These are phyloP conservation scores for Penicillium argentinense DNA, from an alignment of 495 filamentous ascomycete species.

Conservation along the genomic window DNA sequence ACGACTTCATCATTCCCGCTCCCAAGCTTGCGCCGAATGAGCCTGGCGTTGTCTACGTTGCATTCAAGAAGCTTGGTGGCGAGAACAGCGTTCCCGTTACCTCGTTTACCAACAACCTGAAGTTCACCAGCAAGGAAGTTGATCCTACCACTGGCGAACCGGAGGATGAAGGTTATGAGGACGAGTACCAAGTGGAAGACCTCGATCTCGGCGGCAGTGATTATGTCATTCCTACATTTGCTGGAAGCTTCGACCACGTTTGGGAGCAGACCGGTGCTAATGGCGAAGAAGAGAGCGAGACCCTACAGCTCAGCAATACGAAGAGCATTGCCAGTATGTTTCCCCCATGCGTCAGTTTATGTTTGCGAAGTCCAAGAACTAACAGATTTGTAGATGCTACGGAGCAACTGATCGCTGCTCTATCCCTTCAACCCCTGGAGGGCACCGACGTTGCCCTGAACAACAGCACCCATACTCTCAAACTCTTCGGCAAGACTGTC, in stretches of 20 bases:
- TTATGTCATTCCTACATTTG: slow-evolving; percentile 90
- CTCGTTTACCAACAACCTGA: slow-evolving; percentile 88
- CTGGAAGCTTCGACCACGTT: slow-evolving; percentile 92
- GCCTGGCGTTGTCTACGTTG: slow-evolving; percentile 90
- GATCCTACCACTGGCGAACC: slow-evolving; percentile 92
- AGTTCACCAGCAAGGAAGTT: slow-evolving; percentile 97
- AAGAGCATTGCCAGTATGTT: slow-evolving; percentile 90
- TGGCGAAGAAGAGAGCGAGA: slow-evolving; percentile 89
- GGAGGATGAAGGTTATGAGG: slow-evolving; percentile 89
- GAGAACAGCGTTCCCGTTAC: slow-evolving; percentile 67
- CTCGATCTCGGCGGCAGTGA: slow-evolving; percentile 89
- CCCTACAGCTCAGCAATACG: slow-evolving; percentile 80
- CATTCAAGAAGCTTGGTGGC: slow-evolving; percentile 79
- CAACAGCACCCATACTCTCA: slow-evolving; percentile 88
- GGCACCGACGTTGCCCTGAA: slow-evolving; percentile 87
- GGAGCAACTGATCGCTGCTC: slow-evolving; percentile 79
- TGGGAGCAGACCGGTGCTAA: slow-evolving; percentile 92
- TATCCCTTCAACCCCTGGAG: slow-evolving; percentile 91
- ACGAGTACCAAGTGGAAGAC: slow-evolving; percentile 96
- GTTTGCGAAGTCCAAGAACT: slow-evolving; percentile 18
- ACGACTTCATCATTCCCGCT: slow-evolving; percentile 91
- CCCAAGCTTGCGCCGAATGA: slow-evolving; percentile 77
- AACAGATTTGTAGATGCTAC: slow-evolving; percentile 73
- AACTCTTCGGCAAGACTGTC: slow-evolving; percentile 94
- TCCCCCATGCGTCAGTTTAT: not conserved